Evolutionary conservation across 768 basidiomycete genomes (phyloP).

Genomic region (Fomitopsis pulvina): DNA sequence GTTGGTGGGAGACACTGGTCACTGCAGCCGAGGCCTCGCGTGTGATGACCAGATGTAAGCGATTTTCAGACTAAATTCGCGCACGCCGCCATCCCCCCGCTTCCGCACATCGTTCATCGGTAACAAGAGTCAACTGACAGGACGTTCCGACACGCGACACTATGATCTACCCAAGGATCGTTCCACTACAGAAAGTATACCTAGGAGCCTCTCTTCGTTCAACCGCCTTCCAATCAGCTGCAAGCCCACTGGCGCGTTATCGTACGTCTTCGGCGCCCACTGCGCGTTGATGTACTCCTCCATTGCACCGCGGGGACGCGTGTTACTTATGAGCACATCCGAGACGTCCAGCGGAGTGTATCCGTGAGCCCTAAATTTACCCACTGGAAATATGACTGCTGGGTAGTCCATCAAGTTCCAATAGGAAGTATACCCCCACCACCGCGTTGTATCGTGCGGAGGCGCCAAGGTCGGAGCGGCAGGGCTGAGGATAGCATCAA

Average conservation of each 20-base stretch:
- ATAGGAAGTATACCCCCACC: slow-evolving; percentile 45
- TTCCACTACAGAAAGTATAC: slow-evolving; percentile 37
- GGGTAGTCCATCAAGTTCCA: slow-evolving; percentile 50
- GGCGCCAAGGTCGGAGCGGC: slow-evolving; percentile 41
- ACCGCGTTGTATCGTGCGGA: slow-evolving; percentile 40
- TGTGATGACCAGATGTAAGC: background rate
- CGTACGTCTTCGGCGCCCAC: slow-evolving; percentile 36
- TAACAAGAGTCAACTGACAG: background rate
- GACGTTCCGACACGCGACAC: background rate
- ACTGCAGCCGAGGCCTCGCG: background rate
- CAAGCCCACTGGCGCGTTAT: slow-evolving; percentile 38
- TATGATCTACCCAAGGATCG: slow-evolving; percentile 15
- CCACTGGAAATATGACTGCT: slow-evolving; percentile 41
- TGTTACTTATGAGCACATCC: background rate
- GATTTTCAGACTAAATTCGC: background rate
- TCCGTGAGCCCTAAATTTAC: slow-evolving; percentile 25
- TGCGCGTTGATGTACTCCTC: slow-evolving; percentile 31
- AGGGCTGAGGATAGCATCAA: slow-evolving; percentile 44
- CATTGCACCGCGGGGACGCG: slow-evolving; percentile 24
- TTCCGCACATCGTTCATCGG: background rate
- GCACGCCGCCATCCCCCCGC: background rate
- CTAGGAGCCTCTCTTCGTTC: slow-evolving; percentile 44
- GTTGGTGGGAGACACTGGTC: background rate
- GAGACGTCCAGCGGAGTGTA: slow-evolving; percentile 14
- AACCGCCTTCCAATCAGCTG: slow-evolving; percentile 45